phyloP scores from a whole-genome alignment of 1,284 basidiomycete genomes.

The Fomitopsis betulina region DNA sequence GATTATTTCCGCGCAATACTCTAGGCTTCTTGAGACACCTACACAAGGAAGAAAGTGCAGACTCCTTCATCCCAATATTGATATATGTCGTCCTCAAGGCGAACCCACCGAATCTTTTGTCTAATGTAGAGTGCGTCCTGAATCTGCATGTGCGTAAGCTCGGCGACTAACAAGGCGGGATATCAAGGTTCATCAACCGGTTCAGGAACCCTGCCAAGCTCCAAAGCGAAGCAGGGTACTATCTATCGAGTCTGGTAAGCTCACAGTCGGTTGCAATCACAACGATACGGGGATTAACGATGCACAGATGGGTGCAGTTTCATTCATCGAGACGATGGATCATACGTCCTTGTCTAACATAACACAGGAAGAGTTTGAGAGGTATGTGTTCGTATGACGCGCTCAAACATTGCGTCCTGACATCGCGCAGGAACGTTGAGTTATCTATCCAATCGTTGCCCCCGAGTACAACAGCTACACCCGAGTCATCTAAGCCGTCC shows the following conservation, averaged over 20 bases:
- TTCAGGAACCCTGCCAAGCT: conserved; percentile 90
- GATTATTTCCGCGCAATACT: conserved; percentile 3
- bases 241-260: conserved; percentile 87
- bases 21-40: conserved; percentile 88
- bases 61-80: conserved; percentile 92
- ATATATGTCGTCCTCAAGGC: conserved; percentile 94
- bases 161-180: not conserved
- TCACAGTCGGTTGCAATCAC: not conserved
- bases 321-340: conserved; percentile 97
- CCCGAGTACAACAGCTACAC: conserved; percentile 49
- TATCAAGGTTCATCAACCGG: conserved; percentile 84
- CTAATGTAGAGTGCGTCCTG: conserved; percentile 79
- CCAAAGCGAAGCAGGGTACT: conserved; percentile 95
- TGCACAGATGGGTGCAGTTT: conserved; percentile 82
- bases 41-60: conserved; percentile 75
- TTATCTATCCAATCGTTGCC: conserved; percentile 76
- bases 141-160: not conserved
- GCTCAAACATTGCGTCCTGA: not conserved
- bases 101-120: conserved; percentile 90
- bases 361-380: conserved; percentile 90
- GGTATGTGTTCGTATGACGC: conserved; percentile 34
- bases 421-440: conserved; percentile 68
- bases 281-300: not conserved
- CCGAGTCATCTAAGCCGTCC: conserved; percentile 26
- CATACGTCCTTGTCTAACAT: conserved; percentile 90